Percentiles rank a stretch among this genome's conserved stretches.
These are phyloP conservation scores for Globisporangium viniferum DNA, from an alignment of 352 stramenopile genomes.

Conservation along the genomic window DNA sequence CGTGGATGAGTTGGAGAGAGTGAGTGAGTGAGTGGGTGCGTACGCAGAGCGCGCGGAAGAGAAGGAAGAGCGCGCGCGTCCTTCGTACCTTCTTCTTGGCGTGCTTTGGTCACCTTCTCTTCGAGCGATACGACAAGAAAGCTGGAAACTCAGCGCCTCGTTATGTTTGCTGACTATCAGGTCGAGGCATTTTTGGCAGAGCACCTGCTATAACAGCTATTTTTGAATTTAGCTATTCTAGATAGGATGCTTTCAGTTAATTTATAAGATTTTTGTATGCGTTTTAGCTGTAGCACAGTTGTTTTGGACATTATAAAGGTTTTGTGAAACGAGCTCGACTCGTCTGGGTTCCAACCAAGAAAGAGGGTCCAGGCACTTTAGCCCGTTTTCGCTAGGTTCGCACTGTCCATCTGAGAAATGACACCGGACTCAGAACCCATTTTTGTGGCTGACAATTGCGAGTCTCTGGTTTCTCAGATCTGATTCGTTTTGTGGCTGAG, in stretches of 20 bases:
- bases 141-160: not conserved
- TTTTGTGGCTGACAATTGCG: not conserved
- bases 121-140: not conserved
- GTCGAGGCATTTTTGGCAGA: too few species aligned
- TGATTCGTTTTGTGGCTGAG: not conserved
- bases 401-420: not conserved
- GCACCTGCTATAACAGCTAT: too few species aligned
- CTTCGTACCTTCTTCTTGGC: constrained; percentile 1
- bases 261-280: not conserved
- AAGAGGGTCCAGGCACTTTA: not conserved
- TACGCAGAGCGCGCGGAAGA: not conserved
- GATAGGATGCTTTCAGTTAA: too few species aligned
- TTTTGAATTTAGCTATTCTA: too few species aligned
- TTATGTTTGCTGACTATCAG: too few species aligned
- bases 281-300: not conserved
- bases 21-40: not conserved
- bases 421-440: not conserved
- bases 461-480: not conserved
- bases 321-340: not conserved
- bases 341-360: not conserved
- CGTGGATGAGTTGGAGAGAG: not conserved
- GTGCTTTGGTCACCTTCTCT: not conserved
- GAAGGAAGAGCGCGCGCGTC: not conserved
- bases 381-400: not conserved
- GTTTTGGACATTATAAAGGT: not conserved